Base-by-base conservation (phyloP, 371 early-diverging fungal species). In the Rhizopus stolonifer region DNA sequence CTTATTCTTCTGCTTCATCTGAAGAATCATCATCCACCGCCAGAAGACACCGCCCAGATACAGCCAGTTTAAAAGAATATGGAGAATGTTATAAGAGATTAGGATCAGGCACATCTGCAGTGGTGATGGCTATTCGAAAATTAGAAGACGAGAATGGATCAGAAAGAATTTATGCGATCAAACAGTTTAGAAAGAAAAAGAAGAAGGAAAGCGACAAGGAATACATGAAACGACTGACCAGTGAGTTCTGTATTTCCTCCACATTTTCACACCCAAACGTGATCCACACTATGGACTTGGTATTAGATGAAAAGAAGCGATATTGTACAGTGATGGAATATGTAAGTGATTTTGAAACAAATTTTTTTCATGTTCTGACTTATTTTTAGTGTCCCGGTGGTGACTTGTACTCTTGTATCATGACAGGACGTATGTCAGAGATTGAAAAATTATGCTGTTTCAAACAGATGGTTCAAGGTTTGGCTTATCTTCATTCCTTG, bases 271-370 rank as follows among this genome's bases (percentile, higher is more conserved):
- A 82, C 81, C 67, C 92, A 89, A 76, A 80, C 90, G 24, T 92
- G 46, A 89, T 96, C 17, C 85, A 91, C 65, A 94, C 95, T 0
- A 59, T 97, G 11, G 97, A 98, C 69, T 69, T 98, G 36, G 89
- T 96, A 13, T 88, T 93, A 74, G 95, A 96, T 68, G 86, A 89
- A 54, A 87, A 89, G 54, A 81, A 83, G 31, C 80, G 88, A 53
- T 96, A 96, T 91, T 96, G 96, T 74, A 91, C 91, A 52, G 95
- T 98, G 11, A 98, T 98, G 98, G 94, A 91, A 74, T 77, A 77
- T 57, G 82, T 82, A 78, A 53, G 76, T 36, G 46, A 17, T 34
- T n/a, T 15, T 8, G 13, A 17, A 8, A 17, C 24, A 29, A 83
- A 29, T 83, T 85, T 54, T 46, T 83, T 21, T 7, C 9, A 21